phyloP scores from a whole-genome alignment of 805 yeast genomes.

The Ogataea ramenticola region DNA sequence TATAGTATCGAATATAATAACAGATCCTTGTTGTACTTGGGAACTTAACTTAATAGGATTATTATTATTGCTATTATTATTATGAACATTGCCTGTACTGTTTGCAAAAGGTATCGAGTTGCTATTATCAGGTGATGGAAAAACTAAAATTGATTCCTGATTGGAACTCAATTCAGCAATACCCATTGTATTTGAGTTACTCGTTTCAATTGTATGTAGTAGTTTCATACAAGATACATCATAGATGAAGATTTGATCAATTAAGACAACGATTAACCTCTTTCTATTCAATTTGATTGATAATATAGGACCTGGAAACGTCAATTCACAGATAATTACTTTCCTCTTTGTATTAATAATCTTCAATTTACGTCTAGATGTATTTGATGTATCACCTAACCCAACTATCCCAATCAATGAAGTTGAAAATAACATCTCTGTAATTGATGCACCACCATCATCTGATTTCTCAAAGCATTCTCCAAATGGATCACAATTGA shows the following conservation, averaged over 20 bases:
- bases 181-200: constrained; percentile 9
- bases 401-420: constrained; percentile 82
- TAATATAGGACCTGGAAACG: constrained; percentile 72
- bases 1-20: constrained; percentile 72
- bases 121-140: constrained; percentile 33
- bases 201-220: constrained; percentile 59
- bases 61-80: constrained; percentile 20
- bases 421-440: constrained; percentile 88
- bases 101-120: neutral
- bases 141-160: constrained; percentile 45
- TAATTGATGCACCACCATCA: constrained; percentile 56
- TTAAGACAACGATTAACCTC: constrained; percentile 67
- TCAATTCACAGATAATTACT: constrained; percentile 74
- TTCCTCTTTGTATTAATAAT: constrained; percentile 78
- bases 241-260: constrained; percentile 79
- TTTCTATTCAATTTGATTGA: constrained; percentile 75
- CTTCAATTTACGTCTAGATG: constrained; percentile 75
- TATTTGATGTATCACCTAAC: constrained; percentile 57
- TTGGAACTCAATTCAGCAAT: constrained; percentile 28
- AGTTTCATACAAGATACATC: constrained; percentile 87
- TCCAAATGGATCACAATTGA: constrained; percentile 84
- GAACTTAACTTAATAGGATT: neutral
- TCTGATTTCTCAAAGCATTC: constrained; percentile 45
- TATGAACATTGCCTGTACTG: no score
- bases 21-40: constrained; percentile 42